Conservation (phyloP, 371 early-diverging fungal genomes). For the Entomophthora muscae region DNA sequence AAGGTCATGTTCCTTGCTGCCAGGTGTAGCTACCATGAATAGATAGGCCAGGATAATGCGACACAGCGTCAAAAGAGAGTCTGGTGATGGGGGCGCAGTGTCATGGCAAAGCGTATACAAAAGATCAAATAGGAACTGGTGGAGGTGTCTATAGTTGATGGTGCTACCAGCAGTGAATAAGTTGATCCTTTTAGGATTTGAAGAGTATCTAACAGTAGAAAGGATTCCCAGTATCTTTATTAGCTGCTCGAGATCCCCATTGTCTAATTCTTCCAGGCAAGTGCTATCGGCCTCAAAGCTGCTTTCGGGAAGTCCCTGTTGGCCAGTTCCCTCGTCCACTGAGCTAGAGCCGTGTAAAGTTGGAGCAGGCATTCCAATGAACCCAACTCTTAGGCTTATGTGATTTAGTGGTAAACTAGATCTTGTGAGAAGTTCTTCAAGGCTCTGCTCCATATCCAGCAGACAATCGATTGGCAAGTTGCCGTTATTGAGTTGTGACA, state of each 20-base stretch:
- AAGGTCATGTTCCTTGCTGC: neutral
- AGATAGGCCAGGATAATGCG: neutral
- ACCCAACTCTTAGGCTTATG: neutral
- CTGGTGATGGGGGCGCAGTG: neutral
- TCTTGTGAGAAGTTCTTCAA: neutral
- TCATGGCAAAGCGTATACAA: neutral
- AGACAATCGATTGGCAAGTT: neutral
- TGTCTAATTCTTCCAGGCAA: neutral
- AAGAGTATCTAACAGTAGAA: neutral
- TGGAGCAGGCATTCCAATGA: neutral
- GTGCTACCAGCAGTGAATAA: neutral
- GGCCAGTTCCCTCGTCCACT: neutral
- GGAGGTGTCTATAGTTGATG: neutral
- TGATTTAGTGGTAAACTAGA: neutral
- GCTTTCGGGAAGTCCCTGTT: neutral
- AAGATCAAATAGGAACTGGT: neutral
- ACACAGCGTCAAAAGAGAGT: neutral
- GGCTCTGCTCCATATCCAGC: neutral
- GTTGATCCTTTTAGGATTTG: neutral
- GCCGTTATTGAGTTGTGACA: neutral
- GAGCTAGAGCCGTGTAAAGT: neutral
- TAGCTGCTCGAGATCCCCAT: neutral
- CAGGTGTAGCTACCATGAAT: neutral
- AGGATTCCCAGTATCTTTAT: neutral
- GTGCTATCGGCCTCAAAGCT: neutral